A percentile compares a stretch with the other conserved stretches of the same genome.
Evolutionary conservation across 148 eudicot genomes (phyloP).

Genomic region (Rhododendron simsii): DNA sequence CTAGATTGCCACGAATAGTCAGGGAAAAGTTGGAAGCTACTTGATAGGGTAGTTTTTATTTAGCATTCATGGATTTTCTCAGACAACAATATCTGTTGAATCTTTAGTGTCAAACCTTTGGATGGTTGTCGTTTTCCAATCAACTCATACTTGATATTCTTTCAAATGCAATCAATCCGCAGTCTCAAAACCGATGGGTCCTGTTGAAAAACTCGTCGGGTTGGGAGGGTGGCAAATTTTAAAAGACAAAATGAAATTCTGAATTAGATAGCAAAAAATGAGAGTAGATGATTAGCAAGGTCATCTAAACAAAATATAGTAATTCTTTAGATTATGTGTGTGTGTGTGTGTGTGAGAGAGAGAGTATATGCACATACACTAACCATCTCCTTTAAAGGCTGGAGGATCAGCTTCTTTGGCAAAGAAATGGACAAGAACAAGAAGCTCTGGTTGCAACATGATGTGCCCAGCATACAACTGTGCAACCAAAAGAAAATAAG

Average conservation of each 20-base stretch:
- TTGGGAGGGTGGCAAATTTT: too few species aligned
- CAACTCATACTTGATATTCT: too few species aligned
- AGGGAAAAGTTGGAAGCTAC: not conserved
- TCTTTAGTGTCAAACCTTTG: not conserved
- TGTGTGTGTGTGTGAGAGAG: not conserved
- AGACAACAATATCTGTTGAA: not conserved
- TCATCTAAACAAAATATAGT: too few species aligned
- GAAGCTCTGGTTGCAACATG: slow-evolving; percentile 44
- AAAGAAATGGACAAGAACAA: slow-evolving; percentile 48
- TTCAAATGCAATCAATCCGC: too few species aligned
- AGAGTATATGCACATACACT: slow-evolving; percentile 17
- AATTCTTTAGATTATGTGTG: too few species aligned
- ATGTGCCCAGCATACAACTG: slow-evolving; percentile 42
- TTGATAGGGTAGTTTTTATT: not conserved
- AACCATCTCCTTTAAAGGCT: slow-evolving; percentile 83
- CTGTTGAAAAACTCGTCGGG: too few species aligned
- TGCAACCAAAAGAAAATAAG: not conserved
- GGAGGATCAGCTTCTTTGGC: slow-evolving; percentile 53
- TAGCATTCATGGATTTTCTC: not conserved
- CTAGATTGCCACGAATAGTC: not conserved
- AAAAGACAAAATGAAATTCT: too few species aligned
- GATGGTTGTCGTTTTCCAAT: too few species aligned
- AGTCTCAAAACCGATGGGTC: too few species aligned
- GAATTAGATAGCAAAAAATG: too few species aligned
- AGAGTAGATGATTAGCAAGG: too few species aligned